Conservation (phyloP, 768 basidiomycete species). For the Astraeus odoratus region DNA sequence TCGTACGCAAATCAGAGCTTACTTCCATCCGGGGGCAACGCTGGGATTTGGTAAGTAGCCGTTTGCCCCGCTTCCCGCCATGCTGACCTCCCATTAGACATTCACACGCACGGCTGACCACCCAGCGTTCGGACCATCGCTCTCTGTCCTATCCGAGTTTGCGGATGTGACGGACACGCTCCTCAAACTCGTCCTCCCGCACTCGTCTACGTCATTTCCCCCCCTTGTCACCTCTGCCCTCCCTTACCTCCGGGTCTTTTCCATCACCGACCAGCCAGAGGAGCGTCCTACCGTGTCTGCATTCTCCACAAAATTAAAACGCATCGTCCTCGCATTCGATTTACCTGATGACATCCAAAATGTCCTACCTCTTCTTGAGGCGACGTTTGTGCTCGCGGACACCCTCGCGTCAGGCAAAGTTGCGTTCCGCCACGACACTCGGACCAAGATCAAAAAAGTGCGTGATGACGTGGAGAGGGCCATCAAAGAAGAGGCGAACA, state of each 20-base stretch:
- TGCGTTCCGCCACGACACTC: slow-evolving; percentile 75
- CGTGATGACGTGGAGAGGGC: slow-evolving; percentile 66
- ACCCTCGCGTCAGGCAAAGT: slow-evolving; percentile 41
- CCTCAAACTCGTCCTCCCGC: slow-evolving; percentile 41
- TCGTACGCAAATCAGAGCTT: slow-evolving; percentile 78
- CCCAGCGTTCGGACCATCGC: slow-evolving; percentile 46
- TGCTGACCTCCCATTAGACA: slow-evolving; percentile 40
- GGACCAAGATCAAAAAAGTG: slow-evolving; percentile 63
- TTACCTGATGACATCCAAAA: slow-evolving; percentile 50
- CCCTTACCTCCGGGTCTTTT: slow-evolving; percentile 79
- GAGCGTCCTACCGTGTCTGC: slow-evolving; percentile 55
- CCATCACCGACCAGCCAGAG: slow-evolving; percentile 84
- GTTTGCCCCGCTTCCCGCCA: not conserved
- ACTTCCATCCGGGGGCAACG: slow-evolving; percentile 58
- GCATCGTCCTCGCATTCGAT: slow-evolving; percentile 62
- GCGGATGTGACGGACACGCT: slow-evolving; percentile 79
- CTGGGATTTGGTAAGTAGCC: slow-evolving; percentile 78
- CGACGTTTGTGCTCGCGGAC: slow-evolving; percentile 74
- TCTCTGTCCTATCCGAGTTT: slow-evolving; percentile 82
- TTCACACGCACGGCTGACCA: slow-evolving; percentile 77
- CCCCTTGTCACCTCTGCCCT: slow-evolving; percentile 53
- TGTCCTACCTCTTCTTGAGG: slow-evolving; percentile 48
- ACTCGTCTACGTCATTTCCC: slow-evolving; percentile 42
- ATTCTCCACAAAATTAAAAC: slow-evolving; percentile 51
- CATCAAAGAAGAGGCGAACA: slow-evolving; percentile 59